Evolutionary conservation across 371 early-diverging fungal species (phyloP).

Genomic region (Apophysomyces variabilis): DNA sequence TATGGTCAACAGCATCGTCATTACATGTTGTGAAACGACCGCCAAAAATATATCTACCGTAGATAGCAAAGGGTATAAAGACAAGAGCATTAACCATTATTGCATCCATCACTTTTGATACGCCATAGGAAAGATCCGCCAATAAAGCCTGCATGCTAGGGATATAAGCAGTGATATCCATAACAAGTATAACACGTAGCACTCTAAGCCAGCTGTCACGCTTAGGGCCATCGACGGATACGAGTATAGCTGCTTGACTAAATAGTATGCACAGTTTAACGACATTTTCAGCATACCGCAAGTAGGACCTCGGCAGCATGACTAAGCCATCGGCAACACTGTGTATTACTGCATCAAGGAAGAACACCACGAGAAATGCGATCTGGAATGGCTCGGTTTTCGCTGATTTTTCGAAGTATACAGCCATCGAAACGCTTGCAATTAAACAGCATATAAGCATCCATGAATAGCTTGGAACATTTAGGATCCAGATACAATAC

Average conservation of each 20-base stretch:
- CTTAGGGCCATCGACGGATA: neutral
- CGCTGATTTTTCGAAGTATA: slow-evolving; percentile 16
- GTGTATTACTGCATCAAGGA: slow-evolving; percentile 42
- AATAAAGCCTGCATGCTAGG: slow-evolving; percentile 51
- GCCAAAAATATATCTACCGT: slow-evolving; percentile 55
- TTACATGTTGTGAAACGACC: slow-evolving; percentile 52
- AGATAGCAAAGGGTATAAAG: slow-evolving; percentile 59
- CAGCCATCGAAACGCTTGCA: slow-evolving; percentile 43
- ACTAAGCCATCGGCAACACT: slow-evolving; percentile 50
- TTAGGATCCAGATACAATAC: slow-evolving; percentile 14
- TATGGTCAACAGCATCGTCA: slow-evolving; percentile 26
- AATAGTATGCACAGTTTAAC: slow-evolving; percentile 42
- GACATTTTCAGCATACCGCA: slow-evolving; percentile 51
- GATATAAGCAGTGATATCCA: slow-evolving; percentile 52
- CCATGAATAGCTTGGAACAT: slow-evolving; percentile 32
- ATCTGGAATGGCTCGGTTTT: slow-evolving; percentile 38
- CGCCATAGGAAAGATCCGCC: slow-evolving; percentile 48
- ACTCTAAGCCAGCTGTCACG: slow-evolving; percentile 20
- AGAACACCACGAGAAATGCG: slow-evolving; percentile 37
- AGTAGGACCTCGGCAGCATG: slow-evolving; percentile 52
- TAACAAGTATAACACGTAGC: slow-evolving; percentile 45
- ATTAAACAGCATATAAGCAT: slow-evolving; percentile 41
- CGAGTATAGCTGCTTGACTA: slow-evolving; percentile 31
- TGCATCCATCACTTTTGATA: slow-evolving; percentile 56
- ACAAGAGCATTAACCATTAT: slow-evolving; percentile 46